phyloP scores from a whole-genome alignment of 495 filamentous ascomycete genomes.

The Pseudoneurospora amorphoporcata region DNA sequence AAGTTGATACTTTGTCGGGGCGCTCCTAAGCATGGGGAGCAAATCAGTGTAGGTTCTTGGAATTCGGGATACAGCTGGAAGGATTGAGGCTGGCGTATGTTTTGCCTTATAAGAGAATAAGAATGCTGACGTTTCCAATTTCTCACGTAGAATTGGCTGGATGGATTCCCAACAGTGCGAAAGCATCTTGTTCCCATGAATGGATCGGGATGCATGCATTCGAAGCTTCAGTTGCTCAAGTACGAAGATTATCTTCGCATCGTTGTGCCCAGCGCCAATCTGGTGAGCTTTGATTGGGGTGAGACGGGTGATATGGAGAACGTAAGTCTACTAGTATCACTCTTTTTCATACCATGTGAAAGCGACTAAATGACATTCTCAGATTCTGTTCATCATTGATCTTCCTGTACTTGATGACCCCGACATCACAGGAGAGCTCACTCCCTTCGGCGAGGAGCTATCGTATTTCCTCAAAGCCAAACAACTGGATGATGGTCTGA shows the following conservation, averaged over 20 bases:
- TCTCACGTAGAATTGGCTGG: neutral
- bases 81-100: neutral
- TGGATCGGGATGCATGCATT: conserved; percentile 58
- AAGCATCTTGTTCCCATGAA: conserved; percentile 34
- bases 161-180: neutral
- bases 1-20: conserved; percentile 24
- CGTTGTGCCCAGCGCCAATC: conserved; percentile 71
- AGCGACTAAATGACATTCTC: neutral
- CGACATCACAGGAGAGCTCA: conserved; percentile 27
- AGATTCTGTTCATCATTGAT: conserved; percentile 77
- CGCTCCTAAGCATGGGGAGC: neutral
- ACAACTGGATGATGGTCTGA: conserved; percentile 50
- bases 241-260: conserved; percentile 58
- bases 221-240: conserved; percentile 77
- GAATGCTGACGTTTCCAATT: neutral
- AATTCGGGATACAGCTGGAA: neutral
- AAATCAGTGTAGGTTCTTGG: neutral
- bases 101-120: too few species aligned
- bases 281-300: conserved; percentile 78
- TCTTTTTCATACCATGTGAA: neutral
- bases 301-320: conserved; percentile 76
- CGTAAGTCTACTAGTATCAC: conserved; percentile 21
- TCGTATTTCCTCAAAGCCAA: conserved; percentile 59
- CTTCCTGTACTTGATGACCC: conserved; percentile 47
- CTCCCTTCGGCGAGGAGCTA: conserved; percentile 60